These are phyloP conservation scores for Colletotrichum sp. DNA, from an alignment of 2,329 filamentous ascomycete genomes.

Conservation along the genomic window DNA sequence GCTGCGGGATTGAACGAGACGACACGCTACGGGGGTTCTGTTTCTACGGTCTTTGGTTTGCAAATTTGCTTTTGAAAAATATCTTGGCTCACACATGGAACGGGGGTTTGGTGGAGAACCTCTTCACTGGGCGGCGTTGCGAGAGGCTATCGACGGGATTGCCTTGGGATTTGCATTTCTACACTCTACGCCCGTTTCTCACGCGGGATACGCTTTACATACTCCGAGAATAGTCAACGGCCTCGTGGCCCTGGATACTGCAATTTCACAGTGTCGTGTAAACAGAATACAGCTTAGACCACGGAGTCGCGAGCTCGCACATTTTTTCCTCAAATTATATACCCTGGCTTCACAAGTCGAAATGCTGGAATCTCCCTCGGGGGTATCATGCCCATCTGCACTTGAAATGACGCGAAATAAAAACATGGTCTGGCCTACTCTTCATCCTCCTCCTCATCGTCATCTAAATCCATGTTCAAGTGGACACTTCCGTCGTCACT, in stretches of 20 bases:
- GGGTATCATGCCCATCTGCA: slow-evolving; percentile 14
- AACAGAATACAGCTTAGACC: slow-evolving; percentile 2
- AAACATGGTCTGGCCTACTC: background rate
- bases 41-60: background rate
- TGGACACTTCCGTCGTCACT: slow-evolving; percentile 61
- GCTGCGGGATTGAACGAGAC: slow-evolving; percentile 73
- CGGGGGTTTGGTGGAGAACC: background rate
- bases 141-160: background rate
- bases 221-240: background rate
- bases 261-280: slow-evolving; percentile 9
- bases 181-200: background rate
- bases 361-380: background rate
- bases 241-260: slow-evolving; percentile 16
- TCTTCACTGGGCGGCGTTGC: slow-evolving; percentile 17
- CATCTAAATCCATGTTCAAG: slow-evolving; percentile 64
- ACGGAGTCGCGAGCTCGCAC: background rate
- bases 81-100: background rate
- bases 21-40: background rate
- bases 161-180: background rate
- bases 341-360: background rate
- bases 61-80: background rate
- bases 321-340: background rate
- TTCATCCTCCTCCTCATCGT: slow-evolving; percentile 45
- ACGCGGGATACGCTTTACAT: background rate
- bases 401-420: background rate